Percentiles rank a stretch among this genome's conserved stretches.
phyloP scores from a whole-genome alignment of 2,329 filamentous ascomycete species.

The Rhynchosporium secalis region DNA sequence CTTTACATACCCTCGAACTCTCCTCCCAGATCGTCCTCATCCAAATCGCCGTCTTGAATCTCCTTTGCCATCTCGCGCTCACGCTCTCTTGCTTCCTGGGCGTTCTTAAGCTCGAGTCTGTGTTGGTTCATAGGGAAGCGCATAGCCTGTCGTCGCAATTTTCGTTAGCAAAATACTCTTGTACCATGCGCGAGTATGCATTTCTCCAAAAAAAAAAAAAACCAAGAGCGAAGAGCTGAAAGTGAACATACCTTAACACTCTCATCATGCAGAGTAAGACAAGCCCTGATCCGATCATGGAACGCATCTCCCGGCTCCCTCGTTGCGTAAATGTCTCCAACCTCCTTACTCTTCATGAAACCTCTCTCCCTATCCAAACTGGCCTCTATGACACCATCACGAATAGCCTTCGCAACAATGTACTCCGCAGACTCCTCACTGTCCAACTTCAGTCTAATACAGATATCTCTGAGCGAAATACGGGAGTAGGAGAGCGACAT shows the following conservation, averaged over 20 bases:
- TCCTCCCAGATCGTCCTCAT: slow-evolving; percentile 92
- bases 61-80: slow-evolving; percentile 98
- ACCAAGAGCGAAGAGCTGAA: neutral
- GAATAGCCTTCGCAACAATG: slow-evolving; percentile 97
- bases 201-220: neutral
- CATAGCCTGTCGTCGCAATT: slow-evolving; percentile 68
- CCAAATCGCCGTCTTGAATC: slow-evolving; percentile 95
- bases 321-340: slow-evolving; percentile 94
- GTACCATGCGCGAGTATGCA: neutral
- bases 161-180: slow-evolving; percentile 16
- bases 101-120: slow-evolving; percentile 93
- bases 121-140: slow-evolving; percentile 99
- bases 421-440: slow-evolving; percentile 98
- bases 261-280: slow-evolving; percentile 90
- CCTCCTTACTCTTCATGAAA: slow-evolving; percentile 98
- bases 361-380: slow-evolving; percentile 90
- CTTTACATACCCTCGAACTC: slow-evolving; percentile 91
- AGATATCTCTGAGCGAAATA: slow-evolving; percentile 96
- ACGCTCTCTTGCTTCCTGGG: slow-evolving; percentile 94
- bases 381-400: slow-evolving; percentile 95
- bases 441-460: slow-evolving; percentile 87
- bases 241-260: slow-evolving; percentile 79
- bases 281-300: slow-evolving; percentile 93
- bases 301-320: slow-evolving; percentile 95
- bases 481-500: slow-evolving; percentile 98